phyloP scores from a whole-genome alignment of 257 asterid species.

The Lavandula angustifolia region DNA sequence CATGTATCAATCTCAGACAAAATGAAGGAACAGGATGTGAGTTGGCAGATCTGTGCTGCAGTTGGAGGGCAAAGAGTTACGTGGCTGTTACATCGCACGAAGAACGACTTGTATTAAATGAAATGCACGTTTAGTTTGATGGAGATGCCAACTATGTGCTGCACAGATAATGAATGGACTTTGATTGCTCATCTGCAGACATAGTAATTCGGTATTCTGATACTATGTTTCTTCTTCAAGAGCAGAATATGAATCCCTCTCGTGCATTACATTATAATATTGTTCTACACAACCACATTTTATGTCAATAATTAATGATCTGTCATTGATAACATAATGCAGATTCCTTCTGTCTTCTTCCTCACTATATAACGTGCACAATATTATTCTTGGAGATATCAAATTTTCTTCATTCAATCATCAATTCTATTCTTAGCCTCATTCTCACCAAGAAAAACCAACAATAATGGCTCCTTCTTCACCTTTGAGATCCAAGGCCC shows the following conservation, averaged over 20 bases:
- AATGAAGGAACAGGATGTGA: neutral
- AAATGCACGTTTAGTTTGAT: neutral
- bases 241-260: neutral
- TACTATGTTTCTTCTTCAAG: slow-evolving; percentile 1
- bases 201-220: neutral
- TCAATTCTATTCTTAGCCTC: neutral
- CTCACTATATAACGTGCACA: slow-evolving; percentile 10
- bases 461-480: slow-evolving; percentile 39
- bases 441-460: neutral
- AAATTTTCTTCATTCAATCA: slow-evolving; percentile 20
- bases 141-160: neutral
- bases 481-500: slow-evolving; percentile 33
- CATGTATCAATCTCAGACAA: slow-evolving; percentile 3
- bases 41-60: neutral
- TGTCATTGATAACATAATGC: neutral
- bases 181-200: slow-evolving; percentile 11
- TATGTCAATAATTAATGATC: neutral
- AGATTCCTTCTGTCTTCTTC: slow-evolving; percentile 23
- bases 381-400: slow-evolving; percentile 4
- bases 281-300: neutral
- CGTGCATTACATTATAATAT: neutral
- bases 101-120: neutral
- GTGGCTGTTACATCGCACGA: neutral
- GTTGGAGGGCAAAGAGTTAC: neutral
- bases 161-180: neutral